Evolutionary conservation across 1,284 basidiomycete species (phyloP), one percentile per base, ranked within the genome.

Genomic region (Anthracocystis panici-leucophaei): DNA sequence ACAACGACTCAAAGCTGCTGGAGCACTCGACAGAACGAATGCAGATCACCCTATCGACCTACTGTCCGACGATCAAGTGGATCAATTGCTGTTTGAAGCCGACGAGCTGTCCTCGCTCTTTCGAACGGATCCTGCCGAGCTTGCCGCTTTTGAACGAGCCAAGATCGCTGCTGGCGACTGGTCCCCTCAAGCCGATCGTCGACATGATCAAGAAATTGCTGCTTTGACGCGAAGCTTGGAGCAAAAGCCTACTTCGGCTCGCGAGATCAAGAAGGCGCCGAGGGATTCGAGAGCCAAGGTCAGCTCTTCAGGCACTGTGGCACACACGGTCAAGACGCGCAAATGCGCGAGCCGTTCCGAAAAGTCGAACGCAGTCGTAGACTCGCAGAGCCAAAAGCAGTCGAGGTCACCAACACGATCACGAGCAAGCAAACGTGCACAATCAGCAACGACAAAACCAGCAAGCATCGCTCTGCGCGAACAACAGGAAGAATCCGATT

Each of bases 401-500:
- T 23, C 35, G 5, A 4, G 12, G 6, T 11, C 52, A 29, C 41
- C 49, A n/a, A 31, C 35, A 44, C 33, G 21, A 10, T 6, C 48
- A 45, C 27, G 31, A 12, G 6, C 48, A 16, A 57, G 23, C 18
- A 45, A 46, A 52, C 51, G 56, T 29, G 8, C 18, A 6, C 5
- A 41, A 40, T 23, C 12, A 5, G 6, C 23, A 5, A 6, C 38
- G 5, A 29, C 42, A 2, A 14, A 23, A 6, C 18, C 12, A 10
- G 31, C 48, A 7, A 25, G 25, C 1, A 38, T 66, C 29, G 45
- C 70, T 21, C 57, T 73, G 5, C 25, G 29, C 8, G 53, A 65
- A 18, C 65, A 74, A 49, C 21, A 48, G n/a, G 62, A 68, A 9
- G 71, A 68, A 31, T 74, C 71, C 9, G 65, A 74, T 27, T 74